Percentiles rank a stretch among this genome's conserved stretches.
These are phyloP conservation scores for Penicillium paxilli DNA, from an alignment of 495 filamentous ascomycete genomes.

Conservation along the genomic window DNA sequence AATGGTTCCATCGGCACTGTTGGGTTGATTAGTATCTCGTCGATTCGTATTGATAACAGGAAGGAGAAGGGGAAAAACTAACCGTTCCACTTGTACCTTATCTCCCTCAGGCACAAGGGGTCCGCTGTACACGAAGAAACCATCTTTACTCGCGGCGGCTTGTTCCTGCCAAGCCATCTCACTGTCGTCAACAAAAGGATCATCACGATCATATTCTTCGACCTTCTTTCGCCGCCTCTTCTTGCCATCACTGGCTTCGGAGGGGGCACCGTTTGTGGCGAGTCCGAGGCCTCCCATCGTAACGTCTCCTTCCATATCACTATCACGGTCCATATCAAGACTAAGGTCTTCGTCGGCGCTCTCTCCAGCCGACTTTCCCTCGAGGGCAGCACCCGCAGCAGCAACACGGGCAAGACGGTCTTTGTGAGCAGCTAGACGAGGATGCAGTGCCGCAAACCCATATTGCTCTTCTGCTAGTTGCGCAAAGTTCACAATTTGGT, in stretches of 20 bases:
- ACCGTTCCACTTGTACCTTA: constrained; percentile 81
- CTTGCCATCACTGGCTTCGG: constrained; percentile 55
- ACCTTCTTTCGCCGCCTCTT: constrained; percentile 77
- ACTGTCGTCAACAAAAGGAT: constrained; percentile 96
- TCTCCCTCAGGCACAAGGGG: constrained; percentile 84
- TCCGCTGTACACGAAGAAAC: constrained; percentile 86
- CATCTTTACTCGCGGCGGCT: constrained; percentile 88
- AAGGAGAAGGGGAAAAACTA: constrained; percentile 24
- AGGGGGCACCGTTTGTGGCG: constrained; percentile 45
- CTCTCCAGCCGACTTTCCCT: constrained; percentile 66
- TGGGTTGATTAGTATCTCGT: constrained; percentile 19
- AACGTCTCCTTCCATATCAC: constrained; percentile 70
- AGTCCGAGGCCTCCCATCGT: constrained; percentile 64
- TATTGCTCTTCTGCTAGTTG: constrained; percentile 90
- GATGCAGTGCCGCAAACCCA: constrained; percentile 91
- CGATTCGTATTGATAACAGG: background rate
- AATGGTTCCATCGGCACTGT: constrained; percentile 71
- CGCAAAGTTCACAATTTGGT: constrained; percentile 94
- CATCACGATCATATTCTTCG: constrained; percentile 94
- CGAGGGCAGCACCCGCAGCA: constrained; percentile 77
- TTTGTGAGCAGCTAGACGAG: constrained; percentile 81
- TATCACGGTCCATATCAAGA: constrained; percentile 45
- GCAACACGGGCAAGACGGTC: constrained; percentile 78
- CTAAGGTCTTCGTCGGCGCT: constrained; percentile 58
- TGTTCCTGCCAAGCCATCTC: constrained; percentile 95